phyloP scores from a whole-genome alignment of 2,329 filamentous ascomycete species.

The Trichoderma brevicompactum region DNA sequence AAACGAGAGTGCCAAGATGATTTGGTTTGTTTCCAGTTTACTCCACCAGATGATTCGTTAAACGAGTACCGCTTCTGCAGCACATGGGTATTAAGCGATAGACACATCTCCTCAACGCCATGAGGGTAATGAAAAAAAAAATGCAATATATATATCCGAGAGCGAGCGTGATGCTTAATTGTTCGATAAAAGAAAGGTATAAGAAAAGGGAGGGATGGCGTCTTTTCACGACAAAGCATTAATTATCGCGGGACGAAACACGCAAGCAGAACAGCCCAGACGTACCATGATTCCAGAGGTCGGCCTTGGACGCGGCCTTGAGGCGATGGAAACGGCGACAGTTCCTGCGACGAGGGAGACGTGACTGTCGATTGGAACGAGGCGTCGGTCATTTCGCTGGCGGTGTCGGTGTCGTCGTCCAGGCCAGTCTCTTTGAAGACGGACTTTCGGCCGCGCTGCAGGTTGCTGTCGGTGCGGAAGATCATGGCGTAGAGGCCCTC shows the following conservation, averaged over 20 bases:
- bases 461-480: constrained; percentile 50
- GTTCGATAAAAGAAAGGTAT: not conserved
- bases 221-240: not conserved
- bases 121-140: too few species aligned
- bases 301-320: not conserved
- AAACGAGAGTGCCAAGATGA: not conserved
- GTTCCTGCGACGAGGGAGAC: not conserved
- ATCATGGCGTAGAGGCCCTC: constrained; percentile 45
- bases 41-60: not conserved
- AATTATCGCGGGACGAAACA: not conserved
- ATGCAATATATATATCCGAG: too few species aligned
- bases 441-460: constrained; percentile 55
- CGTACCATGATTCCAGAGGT: constrained; percentile 24
- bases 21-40: too few species aligned
- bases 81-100: constrained; percentile 1
- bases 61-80: not conserved
- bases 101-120: too few species aligned
- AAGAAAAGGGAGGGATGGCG: not conserved
- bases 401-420: constrained; percentile 44
- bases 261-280: not conserved
- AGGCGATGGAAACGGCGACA: not conserved
- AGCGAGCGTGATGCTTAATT: not conserved
- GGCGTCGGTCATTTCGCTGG: constrained; percentile 35
- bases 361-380: constrained; percentile 29
- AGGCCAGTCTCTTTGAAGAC: constrained; percentile 58